A percentile compares a stretch with the other conserved stretches of the same genome.
Conservation (phyloP, 1,284 basidiomycete species). For the Malassezia psittaci region DNA sequence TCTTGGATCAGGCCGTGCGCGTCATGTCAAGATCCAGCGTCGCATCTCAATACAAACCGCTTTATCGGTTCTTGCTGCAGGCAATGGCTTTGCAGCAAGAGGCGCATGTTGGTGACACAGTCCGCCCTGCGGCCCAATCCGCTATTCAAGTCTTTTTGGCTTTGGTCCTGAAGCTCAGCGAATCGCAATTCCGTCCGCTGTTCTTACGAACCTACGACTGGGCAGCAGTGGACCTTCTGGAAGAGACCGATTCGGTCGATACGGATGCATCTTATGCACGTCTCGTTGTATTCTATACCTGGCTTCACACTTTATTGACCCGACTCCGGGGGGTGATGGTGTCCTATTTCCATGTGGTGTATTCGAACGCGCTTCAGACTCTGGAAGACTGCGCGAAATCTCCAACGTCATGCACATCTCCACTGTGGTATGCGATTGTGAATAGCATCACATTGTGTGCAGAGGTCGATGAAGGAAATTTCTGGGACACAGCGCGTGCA, state of each 20-base stretch:
- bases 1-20: conserved; percentile 31
- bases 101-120: conserved; percentile 46
- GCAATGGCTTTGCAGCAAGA: conserved; percentile 59
- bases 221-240: conserved; percentile 62
- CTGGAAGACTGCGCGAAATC: background rate
- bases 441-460: conserved; percentile 62
- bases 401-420: background rate
- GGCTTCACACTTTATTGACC: conserved; percentile 29
- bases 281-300: conserved; percentile 34
- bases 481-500: conserved; percentile 76
- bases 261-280: conserved; percentile 30
- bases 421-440: conserved; percentile 61
- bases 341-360: conserved; percentile 51
- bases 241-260: conserved; percentile 40
- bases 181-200: conserved; percentile 79
- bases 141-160: conserved; percentile 64
- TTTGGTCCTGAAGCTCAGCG: conserved; percentile 84
- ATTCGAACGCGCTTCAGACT: conserved; percentile 49
- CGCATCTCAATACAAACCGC: conserved; percentile 59
- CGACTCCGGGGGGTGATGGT: conserved; percentile 32
- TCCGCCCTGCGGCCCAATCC: conserved; percentile 34
- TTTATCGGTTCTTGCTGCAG: conserved; percentile 73
- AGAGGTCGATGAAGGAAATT: conserved; percentile 69
- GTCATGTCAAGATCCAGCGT: conserved; percentile 49
- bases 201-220: conserved; percentile 90